These are phyloP conservation scores for Cryptomeria japonica DNA, from an alignment of 75 land plant species.

Conservation along the genomic window DNA sequence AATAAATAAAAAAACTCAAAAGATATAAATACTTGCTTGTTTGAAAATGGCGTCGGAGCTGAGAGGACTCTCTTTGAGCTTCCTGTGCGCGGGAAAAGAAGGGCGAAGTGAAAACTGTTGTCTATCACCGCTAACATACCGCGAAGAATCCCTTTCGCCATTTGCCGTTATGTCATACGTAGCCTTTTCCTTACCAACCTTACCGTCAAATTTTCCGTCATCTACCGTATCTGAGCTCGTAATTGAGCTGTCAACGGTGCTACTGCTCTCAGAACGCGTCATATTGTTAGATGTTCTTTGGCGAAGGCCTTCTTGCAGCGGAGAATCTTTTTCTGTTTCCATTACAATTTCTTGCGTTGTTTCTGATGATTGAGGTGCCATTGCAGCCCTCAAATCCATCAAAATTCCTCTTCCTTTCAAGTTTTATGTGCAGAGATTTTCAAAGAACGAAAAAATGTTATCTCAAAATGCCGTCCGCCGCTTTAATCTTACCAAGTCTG, in stretches of 20 bases:
- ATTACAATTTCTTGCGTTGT: not conserved
- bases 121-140: too few relatives aligned
- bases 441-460: too few relatives aligned
- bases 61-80: slow-evolving; percentile 75
- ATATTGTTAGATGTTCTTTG: not conserved
- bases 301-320: not conserved
- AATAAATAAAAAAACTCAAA: not conserved
- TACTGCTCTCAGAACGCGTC: slow-evolving; percentile 4
- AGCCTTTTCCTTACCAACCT: not conserved
- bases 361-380: not conserved
- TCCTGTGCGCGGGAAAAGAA: slow-evolving; percentile 62
- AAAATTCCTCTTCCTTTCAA: not conserved
- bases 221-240: not conserved
- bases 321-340: not conserved
- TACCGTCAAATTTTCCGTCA: not conserved
- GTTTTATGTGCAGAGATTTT: not conserved
- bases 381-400: slow-evolving; percentile 5
- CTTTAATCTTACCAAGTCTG: not conserved
- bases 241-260: not conserved
- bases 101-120: slow-evolving; percentile 36
- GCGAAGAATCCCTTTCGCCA: not conserved
- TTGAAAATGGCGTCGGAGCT: slow-evolving; percentile 85
- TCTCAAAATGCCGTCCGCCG: not conserved
- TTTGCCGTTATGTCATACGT: not conserved
- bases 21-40: slow-evolving; percentile 34